phyloP scores from a whole-genome alignment of 2,329 filamentous ascomycete species.

The Myriosclerotinia scirpicola region DNA sequence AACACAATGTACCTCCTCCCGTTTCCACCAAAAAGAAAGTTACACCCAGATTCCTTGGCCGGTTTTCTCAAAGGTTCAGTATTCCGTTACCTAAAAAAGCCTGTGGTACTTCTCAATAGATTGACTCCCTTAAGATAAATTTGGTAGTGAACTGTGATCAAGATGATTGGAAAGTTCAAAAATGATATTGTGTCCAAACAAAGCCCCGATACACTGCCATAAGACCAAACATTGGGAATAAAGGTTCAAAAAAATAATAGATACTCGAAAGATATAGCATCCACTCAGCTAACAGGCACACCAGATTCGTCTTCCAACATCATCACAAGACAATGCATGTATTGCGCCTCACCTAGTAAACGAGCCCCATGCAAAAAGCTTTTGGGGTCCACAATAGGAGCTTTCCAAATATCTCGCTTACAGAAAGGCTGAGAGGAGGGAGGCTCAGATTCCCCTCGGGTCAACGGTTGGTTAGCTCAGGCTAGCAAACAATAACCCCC shows the following conservation, averaged over 20 bases:
- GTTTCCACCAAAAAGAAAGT: too few species aligned
- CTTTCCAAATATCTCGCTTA: constrained; percentile 1
- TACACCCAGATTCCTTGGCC: too few species aligned
- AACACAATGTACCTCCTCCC: too few species aligned
- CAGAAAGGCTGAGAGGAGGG: background rate
- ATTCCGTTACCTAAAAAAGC: background rate
- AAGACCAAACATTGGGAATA: background rate
- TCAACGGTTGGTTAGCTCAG: background rate
- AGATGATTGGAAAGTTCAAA: background rate
- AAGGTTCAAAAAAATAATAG: background rate
- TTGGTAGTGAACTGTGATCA: background rate
- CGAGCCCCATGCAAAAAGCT: background rate
- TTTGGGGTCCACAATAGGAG: background rate
- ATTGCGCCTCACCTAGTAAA: background rate
- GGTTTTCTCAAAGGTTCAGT: background rate
- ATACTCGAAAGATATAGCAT: too few species aligned
- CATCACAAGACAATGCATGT: background rate
- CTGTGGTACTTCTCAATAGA: background rate
- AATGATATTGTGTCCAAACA: background rate
- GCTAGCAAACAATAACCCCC: background rate
- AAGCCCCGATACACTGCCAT: background rate
- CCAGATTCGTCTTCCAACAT: background rate
- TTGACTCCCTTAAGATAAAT: background rate
- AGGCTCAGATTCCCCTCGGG: background rate
- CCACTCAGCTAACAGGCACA: background rate